Base-by-base conservation (phyloP, 495 filamentous ascomycete species). In the Talaromyces thailandensis region DNA sequence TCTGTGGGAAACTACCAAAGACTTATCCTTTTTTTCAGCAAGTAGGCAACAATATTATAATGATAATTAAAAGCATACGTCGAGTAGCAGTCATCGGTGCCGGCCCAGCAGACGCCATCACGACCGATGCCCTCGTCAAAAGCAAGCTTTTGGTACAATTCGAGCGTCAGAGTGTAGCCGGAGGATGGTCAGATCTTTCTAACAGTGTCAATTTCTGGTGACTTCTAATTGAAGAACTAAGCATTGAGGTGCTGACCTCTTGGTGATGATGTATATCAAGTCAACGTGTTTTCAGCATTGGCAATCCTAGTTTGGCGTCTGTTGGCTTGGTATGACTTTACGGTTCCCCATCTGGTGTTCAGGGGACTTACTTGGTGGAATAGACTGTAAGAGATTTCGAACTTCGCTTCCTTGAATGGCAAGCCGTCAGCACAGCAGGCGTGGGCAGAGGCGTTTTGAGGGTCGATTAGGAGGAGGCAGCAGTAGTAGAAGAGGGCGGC, bases 351-450 rank as follows among this genome's bases (percentile, higher is more conserved):
- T n/a, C n/a, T n/a, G n/a, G n/a, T n/a, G n/a, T n/a, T n/a, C n/a
- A n/a, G n/a, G n/a, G n/a, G n/a, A n/a, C 24, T 43, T 18, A 24
- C 18, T 32, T 18, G 67, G 67, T 73, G 4, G 72, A 71, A 56
- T 72, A 85, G 73, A 75, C 83, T 12, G 78, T 77, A 21, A 82
- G 78, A 8, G 84, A 80, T 0, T 73, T 86, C n/a, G 84, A 80
- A 3, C 84, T 86, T 71, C 78, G 78, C 24, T 75, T 84, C 1
- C 85, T 82, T 57, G 83, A 86, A 70, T 85, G 80, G 79, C 84
- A 86, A 68, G 83, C 83, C 14, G 82, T 85, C 1, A 77, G 79
- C 0, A 78, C 80, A 0, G 84, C 83, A 75, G 26, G 68, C 68
- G 40, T 76, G 72, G 76, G 64, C 72, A 6, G 71, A 75, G 40